Evolutionary conservation across 1,284 basidiomycete species (phyloP).

Genomic region (Marasmius fiardii): DNA sequence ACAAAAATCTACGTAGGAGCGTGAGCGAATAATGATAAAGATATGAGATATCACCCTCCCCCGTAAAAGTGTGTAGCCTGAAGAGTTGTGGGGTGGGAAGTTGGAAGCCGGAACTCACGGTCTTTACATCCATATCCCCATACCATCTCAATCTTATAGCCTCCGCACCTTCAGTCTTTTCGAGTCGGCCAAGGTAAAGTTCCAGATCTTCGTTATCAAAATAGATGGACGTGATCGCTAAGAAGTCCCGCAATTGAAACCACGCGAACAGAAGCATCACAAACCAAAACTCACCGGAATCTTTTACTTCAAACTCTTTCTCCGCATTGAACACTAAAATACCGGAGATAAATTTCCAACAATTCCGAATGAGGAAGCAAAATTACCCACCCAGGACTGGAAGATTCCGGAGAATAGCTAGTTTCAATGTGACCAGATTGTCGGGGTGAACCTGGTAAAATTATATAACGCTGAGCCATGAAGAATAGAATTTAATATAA

Average conservation of each 20-base stretch:
- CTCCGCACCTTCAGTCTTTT: slow-evolving; percentile 99
- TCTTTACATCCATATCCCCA: slow-evolving; percentile 85
- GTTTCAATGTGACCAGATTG: slow-evolving; percentile 93
- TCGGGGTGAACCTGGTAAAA: slow-evolving; percentile 80
- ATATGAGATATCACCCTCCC: too few relatives aligned
- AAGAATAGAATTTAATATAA: too few relatives aligned
- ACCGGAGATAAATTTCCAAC: neutral
- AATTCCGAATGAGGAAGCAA: neutral
- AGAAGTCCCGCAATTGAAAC: neutral
- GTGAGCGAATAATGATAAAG: neutral
- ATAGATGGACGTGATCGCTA: slow-evolving; percentile 86
- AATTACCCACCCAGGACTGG: slow-evolving; percentile 77
- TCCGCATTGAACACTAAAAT: slow-evolving; percentile 92
- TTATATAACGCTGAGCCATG: neutral
- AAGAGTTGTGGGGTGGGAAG: neutral
- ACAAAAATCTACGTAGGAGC: slow-evolving; percentile 77
- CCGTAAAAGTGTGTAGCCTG: too few relatives aligned
- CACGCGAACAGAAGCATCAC: neutral
- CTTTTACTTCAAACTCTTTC: slow-evolving; percentile 89
- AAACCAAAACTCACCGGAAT: slow-evolving; percentile 60
- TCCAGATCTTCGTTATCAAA: slow-evolving; percentile 96
- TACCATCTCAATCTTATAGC: slow-evolving; percentile 98
- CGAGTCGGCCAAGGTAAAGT: slow-evolving; percentile 94
- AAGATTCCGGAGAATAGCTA: slow-evolving; percentile 91
- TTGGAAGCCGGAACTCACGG: slow-evolving; percentile 54